phyloP scores from a whole-genome alignment of 176 grass and related monocot genomes.

The Alopecurus myosuroides region DNA sequence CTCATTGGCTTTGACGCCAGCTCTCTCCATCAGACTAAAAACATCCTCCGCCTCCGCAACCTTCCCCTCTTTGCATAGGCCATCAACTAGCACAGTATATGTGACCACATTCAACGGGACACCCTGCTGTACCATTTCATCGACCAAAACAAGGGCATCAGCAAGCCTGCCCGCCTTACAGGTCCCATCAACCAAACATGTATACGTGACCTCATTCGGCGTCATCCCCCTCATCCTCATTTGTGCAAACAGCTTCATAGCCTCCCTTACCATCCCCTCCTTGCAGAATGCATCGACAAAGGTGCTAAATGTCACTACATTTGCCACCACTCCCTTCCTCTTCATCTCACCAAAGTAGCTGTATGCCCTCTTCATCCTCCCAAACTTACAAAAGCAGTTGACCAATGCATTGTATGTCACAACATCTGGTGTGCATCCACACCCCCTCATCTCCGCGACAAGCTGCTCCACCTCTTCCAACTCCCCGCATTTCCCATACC shows the following conservation, averaged over 20 bases:
- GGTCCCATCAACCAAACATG: constrained; percentile 77
- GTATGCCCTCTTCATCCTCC: constrained; percentile 64
- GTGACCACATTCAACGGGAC: constrained; percentile 68
- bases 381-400: constrained; percentile 83
- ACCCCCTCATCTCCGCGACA: constrained; percentile 59
- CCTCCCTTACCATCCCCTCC: constrained; percentile 73
- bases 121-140: constrained; percentile 82
- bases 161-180: constrained; percentile 69
- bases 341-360: constrained; percentile 78
- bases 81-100: constrained; percentile 74
- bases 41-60: constrained; percentile 60
- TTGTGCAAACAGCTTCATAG: constrained; percentile 78
- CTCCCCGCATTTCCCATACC: constrained; percentile 71
- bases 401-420: constrained; percentile 88
- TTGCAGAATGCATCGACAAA: constrained; percentile 94
- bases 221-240: constrained; percentile 81
- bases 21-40: constrained; percentile 56
- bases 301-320: constrained; percentile 84
- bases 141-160: constrained; percentile 58
- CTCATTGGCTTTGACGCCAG: constrained; percentile 49
- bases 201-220: constrained; percentile 90
- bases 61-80: constrained; percentile 81
- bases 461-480: constrained; percentile 61
- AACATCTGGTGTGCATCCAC: constrained; percentile 52
- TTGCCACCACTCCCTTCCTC: constrained; percentile 44